Percentiles rank a stretch among this genome's conserved stretches.
Evolutionary conservation across 441 rosid genomes (phyloP).

Genomic region (Corymbia calophylla): DNA sequence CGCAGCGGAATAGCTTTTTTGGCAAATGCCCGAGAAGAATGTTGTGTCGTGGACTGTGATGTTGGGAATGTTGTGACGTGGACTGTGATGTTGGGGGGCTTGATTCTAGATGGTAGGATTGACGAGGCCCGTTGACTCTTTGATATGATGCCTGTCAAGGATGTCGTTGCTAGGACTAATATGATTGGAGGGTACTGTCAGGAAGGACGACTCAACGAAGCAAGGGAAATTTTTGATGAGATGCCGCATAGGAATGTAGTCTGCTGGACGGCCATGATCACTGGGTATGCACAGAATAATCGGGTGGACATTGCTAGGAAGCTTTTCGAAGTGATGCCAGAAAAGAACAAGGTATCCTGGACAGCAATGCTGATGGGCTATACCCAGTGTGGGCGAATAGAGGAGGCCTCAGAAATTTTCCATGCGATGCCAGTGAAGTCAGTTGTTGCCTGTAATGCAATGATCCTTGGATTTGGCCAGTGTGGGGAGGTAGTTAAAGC

Average conservation of each 20-base stretch:
- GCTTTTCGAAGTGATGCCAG: slow-evolving; percentile 66
- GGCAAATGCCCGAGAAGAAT: slow-evolving; percentile 68
- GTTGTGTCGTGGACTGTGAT: slow-evolving; percentile 26
- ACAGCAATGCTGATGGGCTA: slow-evolving; percentile 65
- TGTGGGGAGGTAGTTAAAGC: slow-evolving; percentile 38
- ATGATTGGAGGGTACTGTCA: slow-evolving; percentile 63
- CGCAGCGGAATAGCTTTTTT: slow-evolving; percentile 51
- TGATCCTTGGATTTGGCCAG: slow-evolving; percentile 48
- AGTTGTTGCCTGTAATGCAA: slow-evolving; percentile 41
- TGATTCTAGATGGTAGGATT: slow-evolving; percentile 38
- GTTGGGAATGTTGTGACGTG: slow-evolving; percentile 36
- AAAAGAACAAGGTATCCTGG: slow-evolving; percentile 62
- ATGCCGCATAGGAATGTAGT: slow-evolving; percentile 25
- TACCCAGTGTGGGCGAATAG: slow-evolving; percentile 40
- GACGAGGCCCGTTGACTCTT: slow-evolving; percentile 50
- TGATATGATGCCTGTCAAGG: slow-evolving; percentile 60
- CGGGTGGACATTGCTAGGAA: slow-evolving; percentile 58
- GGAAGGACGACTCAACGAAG: slow-evolving; percentile 41
- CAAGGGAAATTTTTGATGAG: slow-evolving; percentile 60
- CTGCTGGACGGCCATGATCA: slow-evolving; percentile 34
- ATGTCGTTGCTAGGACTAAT: slow-evolving; percentile 60
- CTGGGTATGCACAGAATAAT: slow-evolving; percentile 44
- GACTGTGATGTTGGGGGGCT: slow-evolving; percentile 61
- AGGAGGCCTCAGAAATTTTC: slow-evolving; percentile 49
- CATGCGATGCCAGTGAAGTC: slow-evolving; percentile 42